Evolutionary conservation across 139 green algal genomes (phyloP).

Genomic region (Chlamydomonas urium): DNA sequence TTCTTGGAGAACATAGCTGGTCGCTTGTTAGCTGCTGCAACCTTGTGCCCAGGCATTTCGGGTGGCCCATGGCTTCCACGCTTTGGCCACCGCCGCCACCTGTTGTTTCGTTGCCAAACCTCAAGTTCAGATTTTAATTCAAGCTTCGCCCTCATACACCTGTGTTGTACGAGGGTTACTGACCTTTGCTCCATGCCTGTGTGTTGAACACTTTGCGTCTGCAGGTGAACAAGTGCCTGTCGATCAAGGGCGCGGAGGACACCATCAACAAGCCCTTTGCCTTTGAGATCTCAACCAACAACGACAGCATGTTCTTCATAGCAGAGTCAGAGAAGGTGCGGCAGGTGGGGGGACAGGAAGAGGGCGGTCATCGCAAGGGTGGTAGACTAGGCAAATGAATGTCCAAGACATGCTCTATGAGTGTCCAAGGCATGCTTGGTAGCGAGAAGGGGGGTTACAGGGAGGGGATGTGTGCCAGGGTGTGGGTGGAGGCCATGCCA

Average conservation of each 20-base stretch:
- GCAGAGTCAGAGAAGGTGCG: constrained; percentile 84
- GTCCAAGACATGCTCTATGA: background rate
- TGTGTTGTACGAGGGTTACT: background rate
- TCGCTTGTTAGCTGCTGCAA: background rate
- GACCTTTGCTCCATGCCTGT: too few species aligned
- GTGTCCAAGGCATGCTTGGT: too few species aligned
- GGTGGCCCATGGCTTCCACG: background rate
- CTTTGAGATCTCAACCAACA: constrained; percentile 92
- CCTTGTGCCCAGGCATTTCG: background rate
- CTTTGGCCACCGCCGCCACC: background rate
- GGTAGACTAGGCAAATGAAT: background rate
- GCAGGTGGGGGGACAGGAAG: background rate
- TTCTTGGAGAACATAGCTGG: too few species aligned
- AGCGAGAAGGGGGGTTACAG: too few species aligned
- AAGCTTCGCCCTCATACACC: background rate
- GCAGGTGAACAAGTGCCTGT: constrained; percentile 88
- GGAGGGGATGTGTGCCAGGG: too few species aligned
- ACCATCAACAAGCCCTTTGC: constrained; percentile 89
- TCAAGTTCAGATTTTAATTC: background rate
- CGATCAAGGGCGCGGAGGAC: constrained; percentile 97
- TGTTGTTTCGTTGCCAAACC: background rate
- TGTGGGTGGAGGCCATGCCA: too few species aligned
- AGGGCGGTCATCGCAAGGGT: background rate
- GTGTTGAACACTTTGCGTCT: too few species aligned
- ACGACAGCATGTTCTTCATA: constrained; percentile 89